These are phyloP conservation scores for Botryobasidium botryosum DNA, from an alignment of 768 basidiomycete genomes.

Conservation along the genomic window DNA sequence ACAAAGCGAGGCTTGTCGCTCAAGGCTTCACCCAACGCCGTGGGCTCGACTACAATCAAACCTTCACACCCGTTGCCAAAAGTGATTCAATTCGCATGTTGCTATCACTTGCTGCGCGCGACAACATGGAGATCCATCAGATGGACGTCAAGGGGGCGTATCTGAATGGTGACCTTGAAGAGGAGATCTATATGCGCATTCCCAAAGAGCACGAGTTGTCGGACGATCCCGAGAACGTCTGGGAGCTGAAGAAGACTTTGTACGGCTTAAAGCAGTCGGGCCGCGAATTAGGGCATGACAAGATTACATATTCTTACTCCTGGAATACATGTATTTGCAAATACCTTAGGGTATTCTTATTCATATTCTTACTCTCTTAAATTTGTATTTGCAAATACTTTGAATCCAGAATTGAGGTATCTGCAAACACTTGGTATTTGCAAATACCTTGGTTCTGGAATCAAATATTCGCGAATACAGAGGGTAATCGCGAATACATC, in stretches of 20 bases:
- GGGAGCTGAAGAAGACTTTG: conserved; percentile 19
- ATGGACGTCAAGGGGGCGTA: conserved; percentile 29
- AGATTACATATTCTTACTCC: no score
- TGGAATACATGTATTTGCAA: no score
- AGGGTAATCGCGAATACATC: no score
- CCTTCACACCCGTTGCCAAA: conserved; percentile 17
- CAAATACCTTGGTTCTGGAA: no score
- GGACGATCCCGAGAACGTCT: not conserved
- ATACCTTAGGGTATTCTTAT: no score
- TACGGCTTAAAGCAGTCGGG: conserved; percentile 30
- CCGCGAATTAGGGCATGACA: no score
- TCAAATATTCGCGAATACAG: no score
- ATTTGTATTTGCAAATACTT: no score
- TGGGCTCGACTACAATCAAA: conserved; percentile 12
- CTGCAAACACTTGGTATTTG: no score
- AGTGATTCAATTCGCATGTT: conserved; percentile 15
- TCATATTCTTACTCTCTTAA: no score
- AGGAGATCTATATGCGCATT: conserved; percentile 15
- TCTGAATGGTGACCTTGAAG: conserved; percentile 23
- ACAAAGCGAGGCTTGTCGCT: conserved; percentile 8
- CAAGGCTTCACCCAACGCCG: conserved; percentile 10
- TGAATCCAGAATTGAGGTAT: no score
- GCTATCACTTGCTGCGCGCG: conserved; percentile 23
- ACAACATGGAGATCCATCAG: conserved; percentile 24
- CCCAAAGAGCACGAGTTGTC: conserved; percentile 10